Evolutionary conservation across 768 basidiomycete genomes (phyloP), one percentile per base, ranked within the genome.

Genomic region (Amanita fuliginea): DNA sequence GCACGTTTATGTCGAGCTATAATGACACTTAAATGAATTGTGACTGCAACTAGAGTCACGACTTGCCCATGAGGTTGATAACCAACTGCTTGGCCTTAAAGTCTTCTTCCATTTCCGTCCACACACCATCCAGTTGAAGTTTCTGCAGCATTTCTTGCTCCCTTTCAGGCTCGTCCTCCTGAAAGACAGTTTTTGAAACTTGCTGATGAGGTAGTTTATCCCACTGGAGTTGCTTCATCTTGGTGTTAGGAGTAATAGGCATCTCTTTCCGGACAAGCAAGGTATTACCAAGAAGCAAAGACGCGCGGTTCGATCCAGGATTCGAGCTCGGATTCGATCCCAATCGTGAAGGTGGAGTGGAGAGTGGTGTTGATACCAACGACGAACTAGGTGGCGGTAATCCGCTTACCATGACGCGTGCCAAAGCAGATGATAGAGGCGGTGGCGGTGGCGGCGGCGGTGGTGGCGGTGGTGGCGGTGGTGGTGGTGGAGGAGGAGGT

Each of bases 181-280:
- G 84, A 87, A 92, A 99, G 11, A 97, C 68, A 0, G 94, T 98
- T 61, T 84, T 86, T 1, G 71, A 71, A 30, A 91, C 82, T 57
- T 88, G 83, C 55, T 86, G 83, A 51, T 91, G 91, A 19, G 88
- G 82, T n/a, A 99, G 74, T 60, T 97, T 98, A 62, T 97, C 94
- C 95, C 95, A 99, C 61, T 97, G 94, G 49, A 99, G 70, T 62
- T 97, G 93, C 62, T 97, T 97, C 87, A 97, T 92, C 74, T 93
- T 92, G 32, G 80, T 86, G 52, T 76, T 82, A 1, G 94, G 88
- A 28, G 87, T 83, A 37, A 92, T 75, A 3, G 80, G 74, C 60
- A 96, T 78, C 59, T 91, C 89, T 65, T 97, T 97, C 43, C 91
- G 85, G 40, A 74, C 72, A 16, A 81, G 61, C 54, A 83, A 64